Evolutionary conservation across 306 rosid species (phyloP).

Genomic region (Parietaria judaica): DNA sequence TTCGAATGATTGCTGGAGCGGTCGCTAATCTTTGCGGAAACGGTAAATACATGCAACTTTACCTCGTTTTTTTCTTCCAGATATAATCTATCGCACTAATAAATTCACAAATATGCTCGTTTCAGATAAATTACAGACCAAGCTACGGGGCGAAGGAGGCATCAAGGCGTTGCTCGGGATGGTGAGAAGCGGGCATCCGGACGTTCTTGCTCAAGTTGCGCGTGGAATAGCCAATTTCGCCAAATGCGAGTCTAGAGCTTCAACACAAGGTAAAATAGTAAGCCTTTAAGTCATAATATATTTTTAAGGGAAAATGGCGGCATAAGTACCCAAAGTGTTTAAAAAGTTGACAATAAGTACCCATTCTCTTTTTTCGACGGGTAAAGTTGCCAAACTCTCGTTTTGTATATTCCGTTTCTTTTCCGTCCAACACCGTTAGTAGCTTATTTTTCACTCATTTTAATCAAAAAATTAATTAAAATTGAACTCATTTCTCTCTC

Average conservation of each 20-base stretch:
- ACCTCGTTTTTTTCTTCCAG: constrained; percentile 3
- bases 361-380: too few relatives aligned
- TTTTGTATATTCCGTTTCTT: too few relatives aligned
- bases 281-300: background rate
- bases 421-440: too few relatives aligned
- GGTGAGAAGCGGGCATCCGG: constrained; percentile 94
- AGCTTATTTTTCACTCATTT: too few relatives aligned
- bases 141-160: constrained; percentile 80
- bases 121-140: constrained; percentile 73
- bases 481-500: too few relatives aligned
- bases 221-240: constrained; percentile 98
- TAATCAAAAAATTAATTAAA: too few relatives aligned
- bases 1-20: constrained; percentile 98
- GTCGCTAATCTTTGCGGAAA: constrained; percentile 97
- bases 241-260: constrained; percentile 89
- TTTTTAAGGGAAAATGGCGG: too few relatives aligned
- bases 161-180: constrained; percentile 86
- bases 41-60: constrained; percentile 40
- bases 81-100: constrained; percentile 17
- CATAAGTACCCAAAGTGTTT: too few relatives aligned
- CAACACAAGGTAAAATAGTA: constrained; percentile 62
- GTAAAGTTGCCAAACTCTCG: too few relatives aligned
- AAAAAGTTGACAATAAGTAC: too few relatives aligned
- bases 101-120: constrained; percentile 7
- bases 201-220: constrained; percentile 98